phyloP scores from a whole-genome alignment of 1,284 basidiomycete genomes.

The Neolentinus lepideus region DNA sequence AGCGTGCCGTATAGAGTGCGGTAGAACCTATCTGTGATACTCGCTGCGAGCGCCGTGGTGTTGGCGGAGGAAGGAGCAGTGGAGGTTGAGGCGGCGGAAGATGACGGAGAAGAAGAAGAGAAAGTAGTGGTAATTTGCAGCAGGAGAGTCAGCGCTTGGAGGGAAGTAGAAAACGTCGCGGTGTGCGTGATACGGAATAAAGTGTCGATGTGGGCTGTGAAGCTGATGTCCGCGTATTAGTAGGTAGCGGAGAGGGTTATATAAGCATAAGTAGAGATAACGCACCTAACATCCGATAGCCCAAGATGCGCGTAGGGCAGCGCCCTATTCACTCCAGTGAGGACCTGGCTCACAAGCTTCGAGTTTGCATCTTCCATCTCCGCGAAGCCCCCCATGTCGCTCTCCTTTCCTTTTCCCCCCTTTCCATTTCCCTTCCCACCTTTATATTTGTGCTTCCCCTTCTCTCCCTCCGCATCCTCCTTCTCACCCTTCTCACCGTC shows the following conservation, averaged over 20 bases:
- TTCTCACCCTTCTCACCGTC: slow-evolving; percentile 25
- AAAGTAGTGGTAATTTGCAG: slow-evolving; percentile 71
- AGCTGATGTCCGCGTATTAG: slow-evolving; percentile 34
- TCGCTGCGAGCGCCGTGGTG: slow-evolving; percentile 30
- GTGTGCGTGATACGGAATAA: slow-evolving; percentile 94
- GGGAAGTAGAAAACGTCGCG: slow-evolving; percentile 94
- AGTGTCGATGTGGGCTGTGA: slow-evolving; percentile 87
- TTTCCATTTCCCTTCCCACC: slow-evolving; percentile 28
- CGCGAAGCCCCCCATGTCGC: slow-evolving; percentile 55
- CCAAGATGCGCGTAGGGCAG: slow-evolving; percentile 84
- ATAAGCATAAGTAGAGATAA: slow-evolving; percentile 5
- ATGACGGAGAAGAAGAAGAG: slow-evolving; percentile 23
- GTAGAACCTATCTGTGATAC: slow-evolving; percentile 81
- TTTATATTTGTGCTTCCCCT: slow-evolving; percentile 23
- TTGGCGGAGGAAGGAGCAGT: slow-evolving; percentile 17
- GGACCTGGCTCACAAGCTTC: slow-evolving; percentile 83
- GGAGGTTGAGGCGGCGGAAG: slow-evolving; percentile 29
- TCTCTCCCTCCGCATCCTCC: slow-evolving; percentile 21
- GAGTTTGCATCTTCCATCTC: slow-evolving; percentile 80
- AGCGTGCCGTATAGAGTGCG: slow-evolving; percentile 88
- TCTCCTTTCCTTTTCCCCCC: slow-evolving; percentile 32
- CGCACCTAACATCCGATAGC: slow-evolving; percentile 45
- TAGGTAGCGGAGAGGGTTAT: too few species aligned
- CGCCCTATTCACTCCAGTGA: slow-evolving; percentile 94
- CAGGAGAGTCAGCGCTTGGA: slow-evolving; percentile 92